Base-by-base conservation (phyloP, 768 basidiomycete species). In the Leccinellum rugosiceps region DNA sequence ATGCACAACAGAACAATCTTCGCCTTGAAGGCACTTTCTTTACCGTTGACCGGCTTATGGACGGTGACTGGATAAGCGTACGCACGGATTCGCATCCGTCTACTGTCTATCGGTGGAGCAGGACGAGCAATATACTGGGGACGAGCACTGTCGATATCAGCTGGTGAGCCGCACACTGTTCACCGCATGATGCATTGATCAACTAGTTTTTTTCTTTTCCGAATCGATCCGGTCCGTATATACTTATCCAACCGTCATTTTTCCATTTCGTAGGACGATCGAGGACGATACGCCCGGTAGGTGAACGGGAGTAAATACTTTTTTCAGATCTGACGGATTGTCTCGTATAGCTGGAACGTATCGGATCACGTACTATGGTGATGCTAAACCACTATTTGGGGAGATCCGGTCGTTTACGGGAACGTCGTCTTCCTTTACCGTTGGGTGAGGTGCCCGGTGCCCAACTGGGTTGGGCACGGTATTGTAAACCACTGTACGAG, bases 61-160 rank as follows among this genome's bases (percentile, higher is more conserved):
- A 74, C 15, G 77, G 75, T 28, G 62, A 73, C 52, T 92, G 87
- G 88, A 73, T 58, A 57, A 66, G 78, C 1, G 81, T 86, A 32
- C 78, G 84, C 52, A 84, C 86, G 14, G 90, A 92, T 71, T 90
- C 90, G 19, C 89, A 91, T 68, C 88, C 88, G 30, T 90, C 87
- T 4, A 90, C 89, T 1, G 78, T 76, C 19, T 90, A 81, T 64
- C 75, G 77, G 56, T 91, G 90, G 90, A 70, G 64, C 23, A 77
- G 86, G 69, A 82, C 77, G 13, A 86, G 70, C 70, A 76, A 75
- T 2, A 81, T 84, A 52, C 68, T 83, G 43, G 86, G 82, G 7
- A 83, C 79, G 17, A 88, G 87, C 65, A 81, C 79, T 5, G 87
- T 89, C 31, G 81, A 80, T 46, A 76, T 90, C 56, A 79, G 83